These are phyloP conservation scores for Cadophora sp. DNA, from an alignment of 2,329 filamentous ascomycete genomes.

Conservation along the genomic window DNA sequence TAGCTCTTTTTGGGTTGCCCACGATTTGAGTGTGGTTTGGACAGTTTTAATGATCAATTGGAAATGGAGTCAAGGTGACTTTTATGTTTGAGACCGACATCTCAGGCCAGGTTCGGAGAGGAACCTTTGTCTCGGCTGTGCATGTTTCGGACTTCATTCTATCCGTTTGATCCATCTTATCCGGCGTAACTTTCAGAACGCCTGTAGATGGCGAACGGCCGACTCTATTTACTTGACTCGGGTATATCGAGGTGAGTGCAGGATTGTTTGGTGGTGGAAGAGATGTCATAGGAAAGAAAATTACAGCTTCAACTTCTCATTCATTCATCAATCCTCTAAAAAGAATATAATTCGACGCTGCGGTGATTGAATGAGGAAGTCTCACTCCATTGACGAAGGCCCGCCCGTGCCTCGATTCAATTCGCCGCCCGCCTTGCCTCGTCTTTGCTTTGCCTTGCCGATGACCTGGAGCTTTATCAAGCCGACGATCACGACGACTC, in stretches of 20 bases:
- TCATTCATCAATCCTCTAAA: neutral
- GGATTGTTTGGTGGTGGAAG: neutral
- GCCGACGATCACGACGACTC: neutral
- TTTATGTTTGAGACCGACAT: neutral
- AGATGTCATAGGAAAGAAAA: neutral
- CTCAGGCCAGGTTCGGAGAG: neutral
- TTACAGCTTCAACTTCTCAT: neutral
- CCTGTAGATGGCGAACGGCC: neutral
- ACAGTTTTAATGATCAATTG: neutral
- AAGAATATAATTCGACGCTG: neutral
- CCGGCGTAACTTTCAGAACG: neutral
- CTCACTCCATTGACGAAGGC: neutral
- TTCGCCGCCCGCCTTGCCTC: constrained; percentile 2
- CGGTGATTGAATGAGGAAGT: neutral
- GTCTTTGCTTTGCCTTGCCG: neutral
- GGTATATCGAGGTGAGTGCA: neutral
- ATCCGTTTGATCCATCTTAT: neutral
- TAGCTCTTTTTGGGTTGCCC: neutral
- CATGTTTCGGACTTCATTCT: neutral
- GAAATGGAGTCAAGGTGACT: neutral
- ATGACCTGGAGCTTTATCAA: neutral
- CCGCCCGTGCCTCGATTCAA: neutral
- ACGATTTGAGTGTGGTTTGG: neutral
- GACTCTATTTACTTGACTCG: neutral
- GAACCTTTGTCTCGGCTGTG: neutral